Percentiles rank a stretch among this genome's conserved stretches.
phyloP scores from a whole-genome alignment of 1,139 yeast genomes.

The Dujonia santamariae region DNA sequence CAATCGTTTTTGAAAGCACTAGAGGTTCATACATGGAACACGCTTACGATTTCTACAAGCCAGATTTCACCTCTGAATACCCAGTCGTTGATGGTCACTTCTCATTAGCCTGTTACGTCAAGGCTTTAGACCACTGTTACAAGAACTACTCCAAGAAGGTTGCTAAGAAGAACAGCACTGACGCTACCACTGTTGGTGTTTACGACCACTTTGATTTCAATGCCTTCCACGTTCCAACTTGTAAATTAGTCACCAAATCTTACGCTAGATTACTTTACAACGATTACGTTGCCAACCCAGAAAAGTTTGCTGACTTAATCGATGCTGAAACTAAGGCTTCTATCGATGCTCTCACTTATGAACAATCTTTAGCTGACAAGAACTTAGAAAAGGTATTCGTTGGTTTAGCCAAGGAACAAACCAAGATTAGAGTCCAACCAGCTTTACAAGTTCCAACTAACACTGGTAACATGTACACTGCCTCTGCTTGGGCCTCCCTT shows the following conservation, averaged over 20 bases:
- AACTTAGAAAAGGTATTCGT: conserved; percentile 82
- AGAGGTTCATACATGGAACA: conserved; percentile 95
- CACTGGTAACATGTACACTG: conserved; percentile 98
- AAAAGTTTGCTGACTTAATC: conserved; percentile 46
- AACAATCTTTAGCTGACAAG: conserved; percentile 76
- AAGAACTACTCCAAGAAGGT: conserved; percentile 79
- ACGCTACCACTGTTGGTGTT: conserved; percentile 55
- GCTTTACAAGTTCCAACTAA: conserved; percentile 88
- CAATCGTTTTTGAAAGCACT: conserved; percentile 82
- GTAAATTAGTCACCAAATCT: conserved; percentile 91
- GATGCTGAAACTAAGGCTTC: conserved; percentile 55
- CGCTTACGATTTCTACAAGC: conserved; percentile 97
- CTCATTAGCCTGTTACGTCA: conserved; percentile 89
- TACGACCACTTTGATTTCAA: conserved; percentile 82
- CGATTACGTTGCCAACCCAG: conserved; percentile 74
- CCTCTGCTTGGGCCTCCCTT: conserved; percentile 85
- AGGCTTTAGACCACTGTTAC: conserved; percentile 89
- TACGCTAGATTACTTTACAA: conserved; percentile 90
- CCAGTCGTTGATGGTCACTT: conserved; percentile 98
- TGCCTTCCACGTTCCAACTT: conserved; percentile 98
- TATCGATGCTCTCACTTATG: conserved; percentile 64
- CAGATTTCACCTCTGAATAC: conserved; percentile 93
- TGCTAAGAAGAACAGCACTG: conserved; percentile 49
- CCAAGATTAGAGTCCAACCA: conserved; percentile 72
- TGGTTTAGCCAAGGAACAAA: conserved; percentile 68